phyloP scores from a whole-genome alignment of 2,329 filamentous ascomycete species.

The Phyllosticta paracitricarpa region DNA sequence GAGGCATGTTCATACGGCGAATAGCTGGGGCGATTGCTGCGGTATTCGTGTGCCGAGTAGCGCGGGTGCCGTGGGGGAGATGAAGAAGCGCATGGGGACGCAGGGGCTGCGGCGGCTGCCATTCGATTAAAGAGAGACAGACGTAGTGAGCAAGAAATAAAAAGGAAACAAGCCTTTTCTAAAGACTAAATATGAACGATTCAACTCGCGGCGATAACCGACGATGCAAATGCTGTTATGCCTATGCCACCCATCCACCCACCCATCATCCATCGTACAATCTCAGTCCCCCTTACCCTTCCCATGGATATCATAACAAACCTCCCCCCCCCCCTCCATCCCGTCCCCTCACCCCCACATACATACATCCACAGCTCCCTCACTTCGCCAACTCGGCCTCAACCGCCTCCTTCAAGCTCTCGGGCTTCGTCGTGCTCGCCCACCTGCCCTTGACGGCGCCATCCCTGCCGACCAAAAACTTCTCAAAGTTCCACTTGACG shows the following conservation, averaged over 20 bases:
- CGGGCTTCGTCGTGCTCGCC: constrained; percentile 82
- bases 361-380: neutral
- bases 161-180: neutral
- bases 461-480: constrained; percentile 82
- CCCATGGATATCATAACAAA: constrained; percentile 1
- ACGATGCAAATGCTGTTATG: no score
- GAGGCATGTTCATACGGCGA: constrained; percentile 58
- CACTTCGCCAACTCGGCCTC: constrained; percentile 52
- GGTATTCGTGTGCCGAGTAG: constrained; percentile 96
- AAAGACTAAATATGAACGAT: no score
- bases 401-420: constrained; percentile 65
- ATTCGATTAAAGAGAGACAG: constrained; percentile 51
- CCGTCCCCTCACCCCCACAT: neutral
- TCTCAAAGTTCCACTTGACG: constrained; percentile 99
- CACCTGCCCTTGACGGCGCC: constrained; percentile 78
- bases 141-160: neutral
- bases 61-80: constrained; percentile 80
- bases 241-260: no score
- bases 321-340: neutral
- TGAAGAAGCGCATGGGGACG: constrained; percentile 61
- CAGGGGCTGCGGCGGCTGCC: constrained; percentile 62
- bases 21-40: constrained; percentile 87
- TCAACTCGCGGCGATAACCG: no score
- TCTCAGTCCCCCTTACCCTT: no score
- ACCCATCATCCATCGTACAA: no score